A percentile compares a stretch with the other conserved stretches of the same genome.
Evolutionary conservation across 805 yeast genomes (phyloP).

Genomic region (Barnettozyma sucrosica): DNA sequence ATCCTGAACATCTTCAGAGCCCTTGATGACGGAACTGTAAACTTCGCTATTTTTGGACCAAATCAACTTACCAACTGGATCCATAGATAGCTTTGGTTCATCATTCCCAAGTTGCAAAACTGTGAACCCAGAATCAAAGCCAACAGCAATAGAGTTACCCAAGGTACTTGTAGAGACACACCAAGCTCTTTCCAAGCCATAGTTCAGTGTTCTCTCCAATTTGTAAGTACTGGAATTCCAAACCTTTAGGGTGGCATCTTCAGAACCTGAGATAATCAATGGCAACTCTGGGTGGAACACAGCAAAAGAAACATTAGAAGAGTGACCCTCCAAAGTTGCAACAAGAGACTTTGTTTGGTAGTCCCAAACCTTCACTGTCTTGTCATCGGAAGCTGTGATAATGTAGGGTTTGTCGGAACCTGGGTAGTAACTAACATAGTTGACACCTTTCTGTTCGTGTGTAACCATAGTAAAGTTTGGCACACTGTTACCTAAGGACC

Average conservation of each 20-base stretch:
- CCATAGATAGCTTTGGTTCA: constrained; percentile 92
- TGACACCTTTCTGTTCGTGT: constrained; percentile 90
- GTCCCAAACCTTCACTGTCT: constrained; percentile 88
- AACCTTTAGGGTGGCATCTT: constrained; percentile 87
- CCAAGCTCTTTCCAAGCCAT: constrained; percentile 96
- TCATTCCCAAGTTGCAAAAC: constrained; percentile 87
- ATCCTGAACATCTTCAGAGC: constrained; percentile 61
- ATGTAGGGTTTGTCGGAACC: constrained; percentile 95
- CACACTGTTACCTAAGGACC: constrained; percentile 83
- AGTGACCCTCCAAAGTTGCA: constrained; percentile 90
- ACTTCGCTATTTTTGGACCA: constrained; percentile 87
- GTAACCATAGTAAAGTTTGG: constrained; percentile 92
- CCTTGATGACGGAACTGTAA: constrained; percentile 74
- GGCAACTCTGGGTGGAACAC: constrained; percentile 98
- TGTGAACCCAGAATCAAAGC: constrained; percentile 93
- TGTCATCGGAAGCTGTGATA: constrained; percentile 87
- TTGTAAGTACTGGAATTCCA: constrained; percentile 96
- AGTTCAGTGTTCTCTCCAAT: constrained; percentile 84
- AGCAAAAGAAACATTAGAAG: constrained; percentile 93
- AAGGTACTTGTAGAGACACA: constrained; percentile 71
- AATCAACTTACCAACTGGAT: constrained; percentile 82
- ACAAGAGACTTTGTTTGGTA: constrained; percentile 95
- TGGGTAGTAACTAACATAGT: constrained; percentile 94
- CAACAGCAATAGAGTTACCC: constrained; percentile 78
- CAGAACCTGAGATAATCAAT: constrained; percentile 90